These are phyloP conservation scores for Xenoacremonium recifei DNA, from an alignment of 2,329 filamentous ascomycete species.

Conservation along the genomic window DNA sequence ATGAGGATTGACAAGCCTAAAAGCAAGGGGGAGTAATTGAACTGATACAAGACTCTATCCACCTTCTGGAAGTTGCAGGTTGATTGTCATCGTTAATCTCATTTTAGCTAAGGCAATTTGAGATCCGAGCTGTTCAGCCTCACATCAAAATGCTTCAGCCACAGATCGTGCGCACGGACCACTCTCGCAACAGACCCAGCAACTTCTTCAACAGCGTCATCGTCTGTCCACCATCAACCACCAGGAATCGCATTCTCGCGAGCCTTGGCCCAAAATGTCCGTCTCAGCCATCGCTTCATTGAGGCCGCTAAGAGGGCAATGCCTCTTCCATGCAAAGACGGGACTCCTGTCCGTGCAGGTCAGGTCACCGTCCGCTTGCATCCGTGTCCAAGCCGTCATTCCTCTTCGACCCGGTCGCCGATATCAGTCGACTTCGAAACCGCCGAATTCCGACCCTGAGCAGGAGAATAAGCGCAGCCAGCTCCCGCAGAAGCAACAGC, in stretches of 20 bases:
- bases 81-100: no score
- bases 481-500: conserved; percentile 22
- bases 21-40: no score
- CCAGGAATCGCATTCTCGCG: conserved; percentile 1
- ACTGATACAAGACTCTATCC: no score
- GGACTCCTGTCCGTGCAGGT: conserved; percentile 34
- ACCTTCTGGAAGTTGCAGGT: no score
- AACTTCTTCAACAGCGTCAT: conserved; percentile 6
- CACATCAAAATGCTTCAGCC: no score
- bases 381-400: conserved; percentile 30
- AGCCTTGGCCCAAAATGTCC: conserved; percentile 27
- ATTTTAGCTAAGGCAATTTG: no score
- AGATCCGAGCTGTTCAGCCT: no score
- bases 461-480: conserved; percentile 19
- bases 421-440: conserved; percentile 24
- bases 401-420: conserved; percentile 26
- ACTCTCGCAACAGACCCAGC: background rate
- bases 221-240: conserved; percentile 2
- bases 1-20: no score
- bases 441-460: conserved; percentile 9
- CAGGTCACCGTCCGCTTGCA: conserved; percentile 24
- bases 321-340: conserved; percentile 25
- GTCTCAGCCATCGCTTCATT: conserved; percentile 33
- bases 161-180: background rate
- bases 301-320: conserved; percentile 30